Conservation (phyloP, 306 rosid species). For the Echinosophora koreensis region DNA sequence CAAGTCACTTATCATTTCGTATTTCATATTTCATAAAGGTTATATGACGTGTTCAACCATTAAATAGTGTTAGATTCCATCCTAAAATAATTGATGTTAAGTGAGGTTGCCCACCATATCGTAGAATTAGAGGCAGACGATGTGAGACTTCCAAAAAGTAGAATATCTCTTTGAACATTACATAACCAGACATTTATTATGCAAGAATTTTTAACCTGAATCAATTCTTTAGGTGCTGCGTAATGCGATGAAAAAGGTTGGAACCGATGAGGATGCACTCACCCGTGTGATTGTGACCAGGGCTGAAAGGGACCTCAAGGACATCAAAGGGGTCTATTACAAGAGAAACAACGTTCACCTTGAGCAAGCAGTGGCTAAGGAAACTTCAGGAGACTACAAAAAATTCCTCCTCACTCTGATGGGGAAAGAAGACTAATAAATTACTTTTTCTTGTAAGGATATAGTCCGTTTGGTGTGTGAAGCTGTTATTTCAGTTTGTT, state of each 20-base stretch:
- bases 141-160: too few species aligned
- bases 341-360: constrained; percentile 80
- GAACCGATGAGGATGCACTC: constrained; percentile 73
- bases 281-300: constrained; percentile 81
- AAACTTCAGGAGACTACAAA: constrained; percentile 77
- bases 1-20: too few species aligned
- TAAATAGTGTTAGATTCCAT: too few species aligned
- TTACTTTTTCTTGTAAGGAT: not conserved
- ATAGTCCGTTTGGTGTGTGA: not conserved
- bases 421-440: constrained; percentile 55
- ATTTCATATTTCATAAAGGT: too few species aligned
- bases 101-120: too few species aligned
- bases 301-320: constrained; percentile 82
- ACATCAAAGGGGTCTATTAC: constrained; percentile 70
- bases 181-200: too few species aligned
- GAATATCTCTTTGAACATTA: too few species aligned
- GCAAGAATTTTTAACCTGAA: too few species aligned
- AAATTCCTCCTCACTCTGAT: constrained; percentile 72
- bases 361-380: constrained; percentile 66
- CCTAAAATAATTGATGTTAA: too few species aligned
- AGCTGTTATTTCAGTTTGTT: not conserved
- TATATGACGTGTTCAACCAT: too few species aligned
- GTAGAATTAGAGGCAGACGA: too few species aligned
- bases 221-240: constrained; percentile 65
- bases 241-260: constrained; percentile 61